Base-by-base conservation (phyloP, 768 basidiomycete genomes). In the Boletus speciosus region DNA sequence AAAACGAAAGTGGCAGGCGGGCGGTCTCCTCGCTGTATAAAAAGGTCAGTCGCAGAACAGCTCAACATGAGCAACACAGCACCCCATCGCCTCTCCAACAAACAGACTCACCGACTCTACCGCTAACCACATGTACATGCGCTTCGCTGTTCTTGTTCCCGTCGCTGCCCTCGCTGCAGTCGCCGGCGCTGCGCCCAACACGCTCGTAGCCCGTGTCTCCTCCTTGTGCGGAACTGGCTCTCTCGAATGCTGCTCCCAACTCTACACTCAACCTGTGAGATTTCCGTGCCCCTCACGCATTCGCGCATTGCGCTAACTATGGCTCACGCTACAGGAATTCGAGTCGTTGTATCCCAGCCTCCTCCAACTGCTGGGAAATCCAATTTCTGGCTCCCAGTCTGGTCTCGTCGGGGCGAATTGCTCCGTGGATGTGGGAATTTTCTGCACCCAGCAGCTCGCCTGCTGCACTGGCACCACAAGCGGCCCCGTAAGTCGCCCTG, bases 361-460 rank as follows among this genome's bases (percentile, higher is more conserved):
- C 29, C 9, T 43, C 12, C 29, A 32, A 2, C 3, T 4, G 2
- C 43, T 62, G 4, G 53, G 55, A 0, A 0, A 8, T 51, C 6
- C 25, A 7, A 7, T 8, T 9, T 29, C 7, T 29, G 7, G 7
- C 29, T 25, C 4, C 25, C 3, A 25, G 29, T 1, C 29, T 29
- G 29, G 29, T 29, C 8, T 9, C 29, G 29, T 29, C 29, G 29
- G 29, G 8, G 29, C 8, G 29, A 29, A 29, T 8, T 29, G 29
- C 7, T 29, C 29, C 29, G 7, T 29, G 29, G 7, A 9, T 29
- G 29, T 29, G 7, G 9, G 25, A 25, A 25, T 7, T 47, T 7
- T 49, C 49, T 65, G 64, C 45, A 42, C 41, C 16, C 35, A 52
- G 16, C 43, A 66, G 32, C 31, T 61, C 1, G 58, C 63, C 39